Conservation (phyloP, 1,284 basidiomycete species). For the Xerocomus nothofagi region DNA sequence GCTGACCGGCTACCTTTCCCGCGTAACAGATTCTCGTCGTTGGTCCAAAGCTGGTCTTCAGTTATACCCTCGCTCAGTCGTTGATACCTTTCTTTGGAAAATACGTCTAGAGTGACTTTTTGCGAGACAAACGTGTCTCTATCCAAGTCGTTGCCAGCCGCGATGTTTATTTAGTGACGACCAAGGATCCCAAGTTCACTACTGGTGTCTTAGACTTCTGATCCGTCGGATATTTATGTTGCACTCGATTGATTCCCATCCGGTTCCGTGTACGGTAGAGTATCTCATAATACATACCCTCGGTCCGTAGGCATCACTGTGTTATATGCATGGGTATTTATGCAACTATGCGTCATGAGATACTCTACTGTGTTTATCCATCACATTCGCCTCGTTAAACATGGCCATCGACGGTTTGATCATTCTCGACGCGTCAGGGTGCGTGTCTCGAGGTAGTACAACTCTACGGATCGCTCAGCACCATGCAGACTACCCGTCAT, state of each 20-base stretch:
- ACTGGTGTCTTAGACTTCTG: slow-evolving; percentile 12
- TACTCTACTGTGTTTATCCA: no score
- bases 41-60: slow-evolving; percentile 97
- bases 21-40: slow-evolving; percentile 82
- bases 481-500: slow-evolving; percentile 79
- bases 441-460: slow-evolving; percentile 26
- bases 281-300: no score
- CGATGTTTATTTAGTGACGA: slow-evolving; percentile 1
- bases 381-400: background rate
- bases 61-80: slow-evolving; percentile 95
- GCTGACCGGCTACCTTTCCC: background rate
- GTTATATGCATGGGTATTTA: no score
- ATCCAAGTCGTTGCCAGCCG: slow-evolving; percentile 2
- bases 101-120: slow-evolving; percentile 62
- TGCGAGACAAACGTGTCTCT: background rate
- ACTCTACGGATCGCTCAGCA: slow-evolving; percentile 13
- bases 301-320: no score
- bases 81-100: slow-evolving; percentile 93
- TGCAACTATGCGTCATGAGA: no score
- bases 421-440: slow-evolving; percentile 82
- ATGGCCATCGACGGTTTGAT: slow-evolving; percentile 92
- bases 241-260: slow-evolving; percentile 1
- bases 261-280: background rate
- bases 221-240: slow-evolving; percentile 9
- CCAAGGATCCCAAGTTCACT: background rate